Percentiles rank a stretch among this genome's conserved stretches.
Evolutionary conservation across 495 filamentous ascomycete genomes (phyloP).

Genomic region (Xylaria venustula): DNA sequence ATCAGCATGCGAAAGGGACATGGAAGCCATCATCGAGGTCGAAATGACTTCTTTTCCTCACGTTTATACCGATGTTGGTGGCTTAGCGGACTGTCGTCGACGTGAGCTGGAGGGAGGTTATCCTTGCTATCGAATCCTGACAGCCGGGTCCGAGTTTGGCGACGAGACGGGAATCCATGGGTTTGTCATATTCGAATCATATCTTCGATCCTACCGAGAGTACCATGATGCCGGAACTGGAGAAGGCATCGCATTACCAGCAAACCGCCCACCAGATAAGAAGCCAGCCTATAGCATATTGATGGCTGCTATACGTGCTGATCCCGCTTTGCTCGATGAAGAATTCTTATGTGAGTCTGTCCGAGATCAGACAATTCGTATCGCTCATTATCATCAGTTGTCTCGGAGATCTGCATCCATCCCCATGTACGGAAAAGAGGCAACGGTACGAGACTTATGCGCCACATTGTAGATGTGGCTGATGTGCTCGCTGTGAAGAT

Average conservation of each 20-base stretch:
- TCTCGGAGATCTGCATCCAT: constrained; percentile 14
- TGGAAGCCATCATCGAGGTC: constrained; percentile 11
- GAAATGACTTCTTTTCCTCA: constrained; percentile 10
- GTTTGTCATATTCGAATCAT: constrained; percentile 10
- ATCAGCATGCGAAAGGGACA: constrained; percentile 1
- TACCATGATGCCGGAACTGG: constrained; percentile 8
- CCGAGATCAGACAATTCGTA: not conserved
- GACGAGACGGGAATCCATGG: not conserved
- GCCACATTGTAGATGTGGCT: constrained; percentile 7
- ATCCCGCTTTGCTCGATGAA: constrained; percentile 9
- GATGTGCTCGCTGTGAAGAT: constrained; percentile 8
- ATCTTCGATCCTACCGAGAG: constrained; percentile 2
- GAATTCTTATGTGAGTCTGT: constrained; percentile 14
- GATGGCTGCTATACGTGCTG: constrained; percentile 12
- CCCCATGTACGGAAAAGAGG: constrained; percentile 7
- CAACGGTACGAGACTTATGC: constrained; percentile 14
- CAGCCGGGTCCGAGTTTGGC: not conserved
- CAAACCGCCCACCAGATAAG: constrained; percentile 13
- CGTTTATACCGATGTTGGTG: not conserved
- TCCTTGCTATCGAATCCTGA: constrained; percentile 1
- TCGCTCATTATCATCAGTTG: constrained; percentile 6
- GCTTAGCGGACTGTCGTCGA: not conserved
- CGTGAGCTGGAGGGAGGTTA: constrained; percentile 8
- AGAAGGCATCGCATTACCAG: constrained; percentile 4
- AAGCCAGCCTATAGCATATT: constrained; percentile 9